Evolutionary conservation across 257 asterid species (phyloP).

Genomic region (Apocynum venetum): DNA sequence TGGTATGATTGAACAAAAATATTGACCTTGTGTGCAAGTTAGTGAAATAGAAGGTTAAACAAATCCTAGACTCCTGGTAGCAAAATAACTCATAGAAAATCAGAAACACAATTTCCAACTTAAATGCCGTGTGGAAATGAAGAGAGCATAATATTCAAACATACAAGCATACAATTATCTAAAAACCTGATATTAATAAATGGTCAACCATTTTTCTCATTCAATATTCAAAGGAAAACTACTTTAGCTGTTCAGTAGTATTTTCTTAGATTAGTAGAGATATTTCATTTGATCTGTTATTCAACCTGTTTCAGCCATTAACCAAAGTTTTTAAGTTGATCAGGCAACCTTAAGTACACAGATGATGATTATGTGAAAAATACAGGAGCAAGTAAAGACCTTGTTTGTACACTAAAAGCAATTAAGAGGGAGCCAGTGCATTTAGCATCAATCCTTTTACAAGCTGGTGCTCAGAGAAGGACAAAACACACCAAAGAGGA

Average conservation of each 20-base stretch:
- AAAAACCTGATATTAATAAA: too few species aligned
- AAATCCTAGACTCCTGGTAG: not conserved
- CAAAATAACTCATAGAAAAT: too few species aligned
- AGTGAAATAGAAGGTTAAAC: not conserved
- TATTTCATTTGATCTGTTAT: not conserved
- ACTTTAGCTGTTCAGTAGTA: not conserved
- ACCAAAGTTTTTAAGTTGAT: too few species aligned
- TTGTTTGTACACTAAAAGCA: not conserved
- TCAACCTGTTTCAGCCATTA: not conserved
- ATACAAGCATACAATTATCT: too few species aligned
- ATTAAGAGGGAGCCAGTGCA: not conserved
- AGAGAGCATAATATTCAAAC: not conserved
- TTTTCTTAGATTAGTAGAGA: not conserved
- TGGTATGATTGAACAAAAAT: not conserved
- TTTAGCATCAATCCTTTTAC: not conserved
- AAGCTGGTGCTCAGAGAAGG: not conserved
- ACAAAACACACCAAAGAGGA: not conserved
- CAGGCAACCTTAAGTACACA: too few species aligned
- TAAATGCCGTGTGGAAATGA: too few species aligned
- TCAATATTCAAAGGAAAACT: not conserved
- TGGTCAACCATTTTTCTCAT: not conserved
- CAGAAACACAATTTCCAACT: too few species aligned
- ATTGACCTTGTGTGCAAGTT: not conserved
- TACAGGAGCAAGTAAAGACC: not conserved
- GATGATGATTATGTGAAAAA: not conserved